Base-by-base conservation (phyloP, 768 basidiomycete species). In the Pleurotus platypus region DNA sequence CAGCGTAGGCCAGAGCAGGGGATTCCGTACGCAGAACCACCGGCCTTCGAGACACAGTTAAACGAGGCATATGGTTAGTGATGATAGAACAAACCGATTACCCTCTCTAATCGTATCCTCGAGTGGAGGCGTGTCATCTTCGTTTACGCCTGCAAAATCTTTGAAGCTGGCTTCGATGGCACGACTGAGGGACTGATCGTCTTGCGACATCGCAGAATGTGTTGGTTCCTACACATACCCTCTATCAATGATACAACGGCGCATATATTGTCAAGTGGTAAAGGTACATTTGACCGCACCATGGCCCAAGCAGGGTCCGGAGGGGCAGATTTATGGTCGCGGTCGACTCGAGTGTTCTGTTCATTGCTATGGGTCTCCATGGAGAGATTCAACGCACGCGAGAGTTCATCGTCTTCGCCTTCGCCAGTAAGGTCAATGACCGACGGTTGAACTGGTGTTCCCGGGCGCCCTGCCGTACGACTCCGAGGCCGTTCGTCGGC, bases 261-360 rank as follows among this genome's bases (percentile, higher is more conserved):
- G 9, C 8, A n/a, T 30, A 18, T 30, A 37, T 16, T 11, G 35
- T 49, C 30, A 35, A 35, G 9, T 43, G 43, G 16, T 9, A 5
- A 63, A 67, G 67, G 64, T 72, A 88, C 88, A 66, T 86, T 83
- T 5, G 87, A 83, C 16, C 83, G 81, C 6, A 89, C 87, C 66
- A 89, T 68, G 49, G 85, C 84, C 88, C 87, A 89, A 55, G 77
- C 78, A 1, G 85, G 80, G 65, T 89, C 77, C 1, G 87, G 77
- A 3, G 84, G 78, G 42, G 87, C 76, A 39, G 83, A 72, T 35
- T 35, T 35, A 9, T 35, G 30, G 30, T 35, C 30, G 30, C 30
- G 30, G 58, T 79, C 85, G 13, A 86, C 84, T 0, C 82, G 77
- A 67, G 89, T 84, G 42, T 75, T 71, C 1, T 78, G 68, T 5